Evolutionary conservation across 495 filamentous ascomycete species (phyloP).

Genomic region (Jackrogersella multiformis): DNA sequence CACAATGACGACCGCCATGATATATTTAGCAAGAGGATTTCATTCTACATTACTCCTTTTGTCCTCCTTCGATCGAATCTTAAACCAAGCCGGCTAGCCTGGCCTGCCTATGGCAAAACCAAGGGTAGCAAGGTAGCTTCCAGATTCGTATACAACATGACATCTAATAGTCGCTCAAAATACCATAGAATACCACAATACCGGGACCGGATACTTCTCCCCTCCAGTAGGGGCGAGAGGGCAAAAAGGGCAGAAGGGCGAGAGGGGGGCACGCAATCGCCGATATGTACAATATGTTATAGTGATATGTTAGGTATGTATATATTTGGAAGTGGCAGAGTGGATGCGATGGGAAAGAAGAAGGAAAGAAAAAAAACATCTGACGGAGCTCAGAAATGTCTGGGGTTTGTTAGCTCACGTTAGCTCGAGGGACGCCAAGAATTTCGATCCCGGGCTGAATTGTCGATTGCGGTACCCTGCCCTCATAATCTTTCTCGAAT

Average conservation of each 20-base stretch:
- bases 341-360: conserved; percentile 32
- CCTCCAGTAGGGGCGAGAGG: conserved; percentile 16
- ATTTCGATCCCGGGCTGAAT: conserved; percentile 46
- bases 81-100: conserved; percentile 30
- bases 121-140: conserved; percentile 18
- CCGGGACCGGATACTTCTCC: conserved; percentile 20
- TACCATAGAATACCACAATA: conserved; percentile 20
- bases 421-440: conserved; percentile 37
- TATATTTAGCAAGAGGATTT: conserved; percentile 1
- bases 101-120: too few relatives aligned
- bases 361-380: conserved; percentile 31
- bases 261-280: conserved; percentile 9
- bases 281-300: conserved; percentile 22
- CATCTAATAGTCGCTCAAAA: conserved; percentile 33
- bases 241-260: conserved; percentile 8
- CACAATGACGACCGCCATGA: conserved; percentile 37
- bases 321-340: too few relatives aligned
- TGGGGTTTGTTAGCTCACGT: conserved; percentile 39
- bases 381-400: conserved; percentile 30
- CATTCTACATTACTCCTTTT: conserved; percentile 6
- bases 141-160: conserved; percentile 8
- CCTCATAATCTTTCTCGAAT: conserved; percentile 18
- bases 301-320: too few relatives aligned
- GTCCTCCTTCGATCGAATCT: conserved; percentile 27
- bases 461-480: conserved; percentile 47